phyloP scores from a whole-genome alignment of 2,329 filamentous ascomycete genomes.

The Epichloe gansuensis region DNA sequence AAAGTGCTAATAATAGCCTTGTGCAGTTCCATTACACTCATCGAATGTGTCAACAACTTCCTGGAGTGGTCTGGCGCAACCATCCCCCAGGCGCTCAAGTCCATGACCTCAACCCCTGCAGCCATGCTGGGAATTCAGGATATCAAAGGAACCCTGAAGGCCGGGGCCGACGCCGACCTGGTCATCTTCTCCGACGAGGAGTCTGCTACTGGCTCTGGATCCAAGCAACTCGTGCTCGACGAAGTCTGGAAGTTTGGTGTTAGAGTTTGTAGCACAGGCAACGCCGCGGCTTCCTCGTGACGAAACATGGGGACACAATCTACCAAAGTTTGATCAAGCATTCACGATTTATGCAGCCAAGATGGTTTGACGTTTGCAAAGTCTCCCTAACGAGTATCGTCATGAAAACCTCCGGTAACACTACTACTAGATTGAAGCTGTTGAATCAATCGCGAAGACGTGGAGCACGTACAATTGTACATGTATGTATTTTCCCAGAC shows the following conservation, averaged over 20 bases:
- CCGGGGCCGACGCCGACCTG: conserved; percentile 55
- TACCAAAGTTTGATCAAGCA: background rate
- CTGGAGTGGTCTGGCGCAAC: conserved; percentile 57
- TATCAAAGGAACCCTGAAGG: conserved; percentile 51
- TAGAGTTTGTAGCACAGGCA: conserved; percentile 26
- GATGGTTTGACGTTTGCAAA: background rate
- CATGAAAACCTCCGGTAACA: background rate
- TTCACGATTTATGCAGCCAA: background rate
- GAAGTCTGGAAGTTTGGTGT: conserved; percentile 71
- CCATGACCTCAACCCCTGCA: conserved; percentile 66
- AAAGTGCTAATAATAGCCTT: conserved; percentile 2
- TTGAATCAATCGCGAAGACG: background rate
- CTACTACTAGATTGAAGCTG: background rate
- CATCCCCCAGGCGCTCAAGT: conserved; percentile 54
- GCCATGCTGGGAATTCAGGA: conserved; percentile 57
- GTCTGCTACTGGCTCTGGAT: conserved; percentile 23
- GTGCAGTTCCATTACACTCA: conserved; percentile 52
- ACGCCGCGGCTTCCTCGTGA: background rate
- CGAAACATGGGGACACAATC: background rate
- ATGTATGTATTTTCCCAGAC: background rate
- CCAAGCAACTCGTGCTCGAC: conserved; percentile 47
- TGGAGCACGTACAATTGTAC: background rate
- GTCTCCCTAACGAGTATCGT: background rate
- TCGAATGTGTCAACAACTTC: conserved; percentile 76
- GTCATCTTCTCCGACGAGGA: conserved; percentile 49